These are phyloP conservation scores for Kodamaea lidongshanica DNA, from an alignment of 805 yeast genomes.

Conservation along the genomic window DNA sequence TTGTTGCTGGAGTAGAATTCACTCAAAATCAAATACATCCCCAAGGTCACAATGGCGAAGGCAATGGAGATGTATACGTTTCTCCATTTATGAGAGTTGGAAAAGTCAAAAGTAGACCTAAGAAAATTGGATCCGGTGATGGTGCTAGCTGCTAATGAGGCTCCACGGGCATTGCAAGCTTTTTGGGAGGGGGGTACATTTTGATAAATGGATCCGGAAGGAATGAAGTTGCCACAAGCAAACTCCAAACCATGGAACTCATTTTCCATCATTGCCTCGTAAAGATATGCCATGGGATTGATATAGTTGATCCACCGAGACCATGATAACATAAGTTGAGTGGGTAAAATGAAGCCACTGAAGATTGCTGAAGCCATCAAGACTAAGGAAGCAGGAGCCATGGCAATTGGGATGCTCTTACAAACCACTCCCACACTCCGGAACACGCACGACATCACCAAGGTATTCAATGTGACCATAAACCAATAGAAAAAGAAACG, in stretches of 20 bases:
- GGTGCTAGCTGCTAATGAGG: slow-evolving; percentile 15
- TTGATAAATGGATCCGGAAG: slow-evolving; percentile 36
- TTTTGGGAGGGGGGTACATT: slow-evolving; percentile 29
- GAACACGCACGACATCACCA: slow-evolving; percentile 47
- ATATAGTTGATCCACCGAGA: slow-evolving; percentile 44
- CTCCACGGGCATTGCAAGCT: slow-evolving; percentile 22
- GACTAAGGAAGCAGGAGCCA: slow-evolving; percentile 41
- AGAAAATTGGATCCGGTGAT: slow-evolving; percentile 29
- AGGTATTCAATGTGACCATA: slow-evolving; percentile 37
- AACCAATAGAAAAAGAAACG: slow-evolving; percentile 48
- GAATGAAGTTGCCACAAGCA: slow-evolving; percentile 44
- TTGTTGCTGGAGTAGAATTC: slow-evolving; percentile 57
- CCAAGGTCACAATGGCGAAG: slow-evolving; percentile 49
- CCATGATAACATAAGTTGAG: slow-evolving; percentile 50
- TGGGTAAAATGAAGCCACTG: slow-evolving; percentile 42
- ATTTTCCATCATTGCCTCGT: slow-evolving; percentile 51
- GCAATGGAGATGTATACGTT: slow-evolving; percentile 57
- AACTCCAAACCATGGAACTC: slow-evolving; percentile 47
- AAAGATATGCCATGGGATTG: slow-evolving; percentile 37
- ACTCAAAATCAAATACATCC: slow-evolving; percentile 45
- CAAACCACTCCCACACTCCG: slow-evolving; percentile 39
- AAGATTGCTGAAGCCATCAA: slow-evolving; percentile 50
- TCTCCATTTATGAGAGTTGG: slow-evolving; percentile 51
- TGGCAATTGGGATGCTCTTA: slow-evolving; percentile 35
- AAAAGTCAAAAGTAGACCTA: slow-evolving; percentile 37